Evolutionary conservation across 805 yeast species (phyloP), one percentile per base, ranked within the genome.

Genomic region (Candida qinlingensis): DNA sequence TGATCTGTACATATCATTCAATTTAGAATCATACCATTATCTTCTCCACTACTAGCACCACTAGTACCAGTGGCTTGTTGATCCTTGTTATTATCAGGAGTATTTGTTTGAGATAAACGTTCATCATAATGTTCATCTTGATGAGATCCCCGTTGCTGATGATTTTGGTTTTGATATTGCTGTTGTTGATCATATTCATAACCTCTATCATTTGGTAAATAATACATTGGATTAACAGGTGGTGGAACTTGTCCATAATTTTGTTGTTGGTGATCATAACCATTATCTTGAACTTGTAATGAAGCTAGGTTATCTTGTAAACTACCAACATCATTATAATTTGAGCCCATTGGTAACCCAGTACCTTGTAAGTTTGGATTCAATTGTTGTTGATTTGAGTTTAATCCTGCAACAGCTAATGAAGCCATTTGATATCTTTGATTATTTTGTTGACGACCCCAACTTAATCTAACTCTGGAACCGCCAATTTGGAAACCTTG

Each of bases 401-500:
- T 41, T 30, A 52, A 26, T 5, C 54, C 61, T 19, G 54, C 51
- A 39, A 47, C 54, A 35, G 52, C 51, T 26, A 53, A 34, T 5
- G 50, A 43, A 19, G 62, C 58, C 48, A 53, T 42, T 35, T 51
- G 56, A 37, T 54, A 48, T 28, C 57, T 48, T 37, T 60, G 60
- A 42, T 57, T 58, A 48, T 54, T 57, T 42, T 59, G 65, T 44
- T 62, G 66, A 58, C 86, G 73, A 42, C 92, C 92, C 94, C 94
- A 86, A 44, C 87, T 79, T 44, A 86, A 67, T 53, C 91, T 68
- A 27, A 86, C 81, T 51, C 91, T 73, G 46, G 81, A 77, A 3
- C 90, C 91, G n/a, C 83, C 85, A 51, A 86, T 79, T 27, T 80
- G 71, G 60, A 80, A 85, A 2, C 95, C 95, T 64, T 86, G 89